These are phyloP conservation scores for Hydnomerulius pinastri DNA, from an alignment of 768 basidiomycete species.

Conservation along the genomic window DNA sequence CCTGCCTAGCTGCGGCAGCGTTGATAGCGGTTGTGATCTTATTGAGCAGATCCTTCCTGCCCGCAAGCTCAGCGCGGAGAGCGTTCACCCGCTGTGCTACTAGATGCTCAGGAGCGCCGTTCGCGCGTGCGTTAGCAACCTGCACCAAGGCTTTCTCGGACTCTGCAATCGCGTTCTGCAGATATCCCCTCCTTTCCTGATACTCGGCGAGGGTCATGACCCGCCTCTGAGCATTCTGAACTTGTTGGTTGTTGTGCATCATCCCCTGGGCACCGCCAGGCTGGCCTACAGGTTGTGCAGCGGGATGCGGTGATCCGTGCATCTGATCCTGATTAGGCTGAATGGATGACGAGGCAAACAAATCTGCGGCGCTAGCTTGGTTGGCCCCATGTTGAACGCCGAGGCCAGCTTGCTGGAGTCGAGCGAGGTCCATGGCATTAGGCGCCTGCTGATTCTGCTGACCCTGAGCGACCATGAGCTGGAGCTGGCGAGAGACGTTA, in stretches of 20 bases:
- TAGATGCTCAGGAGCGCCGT: conserved; percentile 17
- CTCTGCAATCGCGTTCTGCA: conserved; percentile 12
- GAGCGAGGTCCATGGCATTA: conserved; percentile 40
- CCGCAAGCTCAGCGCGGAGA: conserved; percentile 22
- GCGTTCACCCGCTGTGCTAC: conserved; percentile 18
- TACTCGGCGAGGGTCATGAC: conserved; percentile 21
- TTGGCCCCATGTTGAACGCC: conserved; percentile 38
- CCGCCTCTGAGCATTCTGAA: conserved; percentile 27
- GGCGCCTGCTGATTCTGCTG: conserved; percentile 42
- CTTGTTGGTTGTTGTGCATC: conserved; percentile 17
- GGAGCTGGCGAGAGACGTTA: conserved; percentile 38
- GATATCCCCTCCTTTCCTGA: conserved; percentile 20
- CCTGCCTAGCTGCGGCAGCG: conserved; percentile 23
- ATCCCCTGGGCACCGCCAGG: conserved; percentile 25
- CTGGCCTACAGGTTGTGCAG: conserved; percentile 22
- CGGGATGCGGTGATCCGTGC: conserved; percentile 50
- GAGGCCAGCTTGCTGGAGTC: conserved; percentile 32
- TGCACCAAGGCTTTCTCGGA: conserved; percentile 12
- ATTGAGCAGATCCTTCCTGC: conserved; percentile 40
- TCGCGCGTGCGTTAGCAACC: conserved; percentile 6
- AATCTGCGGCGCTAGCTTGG: conserved; percentile 42
- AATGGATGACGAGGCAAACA: conserved; percentile 51
- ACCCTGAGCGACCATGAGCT: conserved; percentile 50
- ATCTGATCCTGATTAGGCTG: conserved; percentile 41
- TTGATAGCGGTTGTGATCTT: conserved; percentile 37